A percentile compares a stretch with the other conserved stretches of the same genome.
phyloP scores from a whole-genome alignment of 2,329 filamentous ascomycete genomes.

The Fusarium annulatum region DNA sequence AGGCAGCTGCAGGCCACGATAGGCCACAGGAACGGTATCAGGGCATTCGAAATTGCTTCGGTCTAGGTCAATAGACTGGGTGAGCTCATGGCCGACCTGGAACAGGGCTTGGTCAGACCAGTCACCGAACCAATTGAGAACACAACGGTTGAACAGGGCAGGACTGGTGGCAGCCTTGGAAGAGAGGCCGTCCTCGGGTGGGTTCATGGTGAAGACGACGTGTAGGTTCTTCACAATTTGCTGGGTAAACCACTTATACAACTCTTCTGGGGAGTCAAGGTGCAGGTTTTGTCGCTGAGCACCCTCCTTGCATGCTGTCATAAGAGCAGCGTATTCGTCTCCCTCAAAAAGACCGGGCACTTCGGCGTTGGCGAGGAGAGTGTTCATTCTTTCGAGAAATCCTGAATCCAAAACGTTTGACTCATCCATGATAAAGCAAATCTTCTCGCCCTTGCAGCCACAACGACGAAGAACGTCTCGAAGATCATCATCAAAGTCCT shows the following conservation, averaged over 20 bases:
- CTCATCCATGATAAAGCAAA: constrained; percentile 99
- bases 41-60: constrained; percentile 86
- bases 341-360: constrained; percentile 98
- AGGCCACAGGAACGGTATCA: constrained; percentile 92
- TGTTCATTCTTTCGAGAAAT: constrained; percentile 99
- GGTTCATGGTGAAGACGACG: constrained; percentile 99
- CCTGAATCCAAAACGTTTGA: constrained; percentile 98
- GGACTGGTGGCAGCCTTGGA: constrained; percentile 98
- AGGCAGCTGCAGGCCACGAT: constrained; percentile 84
- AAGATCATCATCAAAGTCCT: constrained; percentile 98
- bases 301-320: constrained; percentile 99
- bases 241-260: constrained; percentile 99
- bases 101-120: constrained; percentile 99
- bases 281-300: constrained; percentile 95
- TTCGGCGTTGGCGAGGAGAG: constrained; percentile 97
- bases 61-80: constrained; percentile 95
- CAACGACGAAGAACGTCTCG: constrained; percentile 92
- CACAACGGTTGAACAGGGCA: constrained; percentile 98
- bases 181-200: constrained; percentile 91
- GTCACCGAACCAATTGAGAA: constrained; percentile 99
- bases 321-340: constrained; percentile 97
- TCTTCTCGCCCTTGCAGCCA: constrained; percentile 98
- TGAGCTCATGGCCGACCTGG: constrained; percentile 96
- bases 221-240: constrained; percentile 99
- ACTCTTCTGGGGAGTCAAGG: constrained; percentile 95